A percentile compares a stretch with the other conserved stretches of the same genome.
phyloP scores from a whole-genome alignment of 2,329 filamentous ascomycete species.

The Amylocarpus encephaloides region DNA sequence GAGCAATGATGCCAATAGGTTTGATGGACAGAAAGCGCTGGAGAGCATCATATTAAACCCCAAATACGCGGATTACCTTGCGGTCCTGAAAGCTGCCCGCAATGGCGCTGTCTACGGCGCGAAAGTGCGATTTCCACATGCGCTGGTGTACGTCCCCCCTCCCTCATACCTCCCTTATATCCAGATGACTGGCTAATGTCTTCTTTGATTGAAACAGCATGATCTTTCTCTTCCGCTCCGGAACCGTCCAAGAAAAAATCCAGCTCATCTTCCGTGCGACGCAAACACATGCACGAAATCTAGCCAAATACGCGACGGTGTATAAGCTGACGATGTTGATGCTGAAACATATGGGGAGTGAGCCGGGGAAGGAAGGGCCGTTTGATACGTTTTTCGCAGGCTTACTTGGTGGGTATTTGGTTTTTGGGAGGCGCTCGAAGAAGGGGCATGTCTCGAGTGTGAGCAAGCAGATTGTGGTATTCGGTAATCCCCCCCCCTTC shows the following conservation, averaged over 20 bases:
- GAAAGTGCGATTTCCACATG: constrained; percentile 97
- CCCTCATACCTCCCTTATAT: not conserved
- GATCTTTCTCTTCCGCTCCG: constrained; percentile 93
- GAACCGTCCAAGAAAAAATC: constrained; percentile 72
- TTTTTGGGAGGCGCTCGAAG: constrained; percentile 66
- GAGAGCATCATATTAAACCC: constrained; percentile 78
- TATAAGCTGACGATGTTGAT: constrained; percentile 81
- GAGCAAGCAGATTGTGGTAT: constrained; percentile 96
- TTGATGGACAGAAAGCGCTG: constrained; percentile 36
- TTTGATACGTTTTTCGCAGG: constrained; percentile 85
- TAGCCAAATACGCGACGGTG: constrained; percentile 82
- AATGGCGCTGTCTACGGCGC: constrained; percentile 96
- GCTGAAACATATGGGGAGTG: constrained; percentile 56
- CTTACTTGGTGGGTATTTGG: constrained; percentile 81
- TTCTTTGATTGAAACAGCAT: constrained; percentile 54
- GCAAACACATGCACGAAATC: constrained; percentile 81
- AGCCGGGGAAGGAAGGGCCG: constrained; percentile 59
- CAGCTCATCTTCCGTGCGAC: constrained; percentile 78
- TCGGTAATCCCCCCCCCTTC: constrained; percentile 37
- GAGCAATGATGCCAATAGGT: constrained; percentile 10
- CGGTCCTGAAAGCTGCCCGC: constrained; percentile 84
- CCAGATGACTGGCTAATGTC: not conserved
- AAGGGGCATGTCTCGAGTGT: constrained; percentile 71
- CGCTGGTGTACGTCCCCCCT: constrained; percentile 60
- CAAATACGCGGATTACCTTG: constrained; percentile 74